Base-by-base conservation (phyloP, 495 filamentous ascomycete genomes). In the Coniosporium apollinis region DNA sequence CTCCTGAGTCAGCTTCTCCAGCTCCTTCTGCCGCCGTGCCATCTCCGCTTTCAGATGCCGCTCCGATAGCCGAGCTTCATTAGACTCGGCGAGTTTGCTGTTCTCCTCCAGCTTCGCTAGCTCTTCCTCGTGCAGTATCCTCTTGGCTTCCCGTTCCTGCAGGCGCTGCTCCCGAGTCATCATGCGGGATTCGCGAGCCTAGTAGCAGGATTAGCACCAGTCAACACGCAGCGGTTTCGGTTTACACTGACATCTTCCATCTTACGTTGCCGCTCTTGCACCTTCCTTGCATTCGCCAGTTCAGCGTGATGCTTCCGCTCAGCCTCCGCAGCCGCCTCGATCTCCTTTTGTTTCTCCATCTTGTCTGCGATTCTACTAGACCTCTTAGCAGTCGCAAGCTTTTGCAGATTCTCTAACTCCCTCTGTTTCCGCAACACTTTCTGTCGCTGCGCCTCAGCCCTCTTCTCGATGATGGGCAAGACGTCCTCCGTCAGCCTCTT, bases 361-460 rank as follows among this genome's bases (percentile, higher is more conserved):
- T 84, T 92, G 35, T 69, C 66, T 22, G 83, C 83, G 33, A 96
- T 66, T 33, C 89, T 74, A 43, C 82, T 87, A 1, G 89, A 94
- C 37, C 89, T 64, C 59, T 97, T 97, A 0, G 89, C 87, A 26
- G 78, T 78, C n/a, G 82, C 85, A 42, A 96, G 63, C 46, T 86
- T 79, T 50, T 87, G 72, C 44, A 87, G 50, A 44, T 74, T 82
- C 34, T 80, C 57, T 20, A 91, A 50, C 46, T 94, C 85, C 50
- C 80, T 84, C 52, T 87, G 75, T 40, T 72, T 70, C 54, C 74
- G 73, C 15, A 67, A 55, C 36, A 64, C 68, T 47, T 80, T 81
- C 28, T 76, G 67, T 42, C 76, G 69, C 31, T 77, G 70, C 5
- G 71, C 67, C 39, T 89, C 82, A 47, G 84, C 82, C 30, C 76